phyloP scores from a whole-genome alignment of 2,329 filamentous ascomycete species.

The Fusarium vanettenii region DNA sequence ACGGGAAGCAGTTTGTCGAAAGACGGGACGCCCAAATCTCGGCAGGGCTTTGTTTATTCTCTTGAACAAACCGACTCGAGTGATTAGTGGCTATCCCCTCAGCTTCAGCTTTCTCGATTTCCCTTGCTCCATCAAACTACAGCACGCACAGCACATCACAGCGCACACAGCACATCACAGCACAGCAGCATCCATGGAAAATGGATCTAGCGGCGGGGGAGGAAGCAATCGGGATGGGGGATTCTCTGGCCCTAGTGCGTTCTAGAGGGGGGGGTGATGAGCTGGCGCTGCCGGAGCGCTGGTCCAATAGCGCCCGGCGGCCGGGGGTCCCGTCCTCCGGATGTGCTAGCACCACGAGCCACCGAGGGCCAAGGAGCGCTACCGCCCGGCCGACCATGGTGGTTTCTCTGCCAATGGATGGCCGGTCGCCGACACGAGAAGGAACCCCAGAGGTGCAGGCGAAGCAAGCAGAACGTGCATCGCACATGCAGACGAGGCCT shows the following conservation, averaged over 20 bases:
- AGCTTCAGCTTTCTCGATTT: not conserved
- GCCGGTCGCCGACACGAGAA: constrained; percentile 25
- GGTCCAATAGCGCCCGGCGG: constrained; percentile 49
- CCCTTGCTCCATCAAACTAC: not conserved
- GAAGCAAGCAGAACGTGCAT: constrained; percentile 14
- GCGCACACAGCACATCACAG: not conserved
- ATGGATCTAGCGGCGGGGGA: not conserved
- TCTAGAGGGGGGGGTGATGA: constrained; percentile 46
- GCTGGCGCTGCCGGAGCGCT: constrained; percentile 53
- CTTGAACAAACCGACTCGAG: not conserved
- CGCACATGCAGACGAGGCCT: constrained; percentile 33
- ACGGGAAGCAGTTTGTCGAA: not conserved
- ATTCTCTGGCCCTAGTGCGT: constrained; percentile 20
- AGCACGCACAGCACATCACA: not conserved
- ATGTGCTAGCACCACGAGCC: constrained; percentile 30
- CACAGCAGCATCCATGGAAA: not conserved
- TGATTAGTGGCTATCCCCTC: not conserved
- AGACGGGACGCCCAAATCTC: not conserved
- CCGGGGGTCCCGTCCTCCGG: constrained; percentile 41
- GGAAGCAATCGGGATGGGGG: constrained; percentile 21
- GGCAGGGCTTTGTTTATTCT: not conserved
- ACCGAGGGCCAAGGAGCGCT: not conserved
- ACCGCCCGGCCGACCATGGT: constrained; percentile 3
- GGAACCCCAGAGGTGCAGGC: constrained; percentile 3
- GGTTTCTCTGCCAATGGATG: constrained; percentile 38